Evolutionary conservation across 805 yeast genomes (phyloP).

Genomic region (Wickerhamiella qilinensis): DNA sequence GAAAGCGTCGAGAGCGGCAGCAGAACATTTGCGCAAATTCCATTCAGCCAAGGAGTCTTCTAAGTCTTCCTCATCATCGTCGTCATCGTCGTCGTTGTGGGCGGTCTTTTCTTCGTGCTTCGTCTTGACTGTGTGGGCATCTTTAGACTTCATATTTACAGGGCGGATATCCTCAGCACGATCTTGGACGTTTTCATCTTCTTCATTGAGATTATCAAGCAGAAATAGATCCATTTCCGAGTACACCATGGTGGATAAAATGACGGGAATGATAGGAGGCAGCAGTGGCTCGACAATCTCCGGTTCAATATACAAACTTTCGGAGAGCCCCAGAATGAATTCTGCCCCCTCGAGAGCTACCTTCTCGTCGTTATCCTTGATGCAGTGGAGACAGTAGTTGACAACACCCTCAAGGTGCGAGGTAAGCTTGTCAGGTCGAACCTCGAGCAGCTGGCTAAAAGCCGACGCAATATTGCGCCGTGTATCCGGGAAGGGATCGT

Average conservation of each 20-base stretch:
- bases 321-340: slow-evolving; percentile 61
- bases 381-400: slow-evolving; percentile 64
- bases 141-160: slow-evolving; percentile 51
- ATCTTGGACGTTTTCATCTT: slow-evolving; percentile 66
- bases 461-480: slow-evolving; percentile 64
- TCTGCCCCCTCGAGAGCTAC: slow-evolving; percentile 90
- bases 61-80: slow-evolving; percentile 49
- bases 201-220: slow-evolving; percentile 51
- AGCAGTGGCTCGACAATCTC: slow-evolving; percentile 41
- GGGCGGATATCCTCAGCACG: slow-evolving; percentile 81
- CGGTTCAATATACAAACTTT: slow-evolving; percentile 39
- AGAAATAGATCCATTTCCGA: slow-evolving; percentile 62
- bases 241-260: slow-evolving; percentile 72
- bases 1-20: slow-evolving; percentile 76
- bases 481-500: slow-evolving; percentile 40
- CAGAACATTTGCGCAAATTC: slow-evolving; percentile 87
- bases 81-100: slow-evolving; percentile 25
- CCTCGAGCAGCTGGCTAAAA: slow-evolving; percentile 53
- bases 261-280: slow-evolving; percentile 51
- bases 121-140: slow-evolving; percentile 19
- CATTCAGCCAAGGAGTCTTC: slow-evolving; percentile 59
- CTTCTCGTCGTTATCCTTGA: slow-evolving; percentile 47
- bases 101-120: slow-evolving; percentile 10
- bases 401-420: slow-evolving; percentile 81
- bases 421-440: slow-evolving; percentile 60